phyloP scores from a whole-genome alignment of 2,329 filamentous ascomycete genomes.

The Stagonosporopsis cucurbitacearum region DNA sequence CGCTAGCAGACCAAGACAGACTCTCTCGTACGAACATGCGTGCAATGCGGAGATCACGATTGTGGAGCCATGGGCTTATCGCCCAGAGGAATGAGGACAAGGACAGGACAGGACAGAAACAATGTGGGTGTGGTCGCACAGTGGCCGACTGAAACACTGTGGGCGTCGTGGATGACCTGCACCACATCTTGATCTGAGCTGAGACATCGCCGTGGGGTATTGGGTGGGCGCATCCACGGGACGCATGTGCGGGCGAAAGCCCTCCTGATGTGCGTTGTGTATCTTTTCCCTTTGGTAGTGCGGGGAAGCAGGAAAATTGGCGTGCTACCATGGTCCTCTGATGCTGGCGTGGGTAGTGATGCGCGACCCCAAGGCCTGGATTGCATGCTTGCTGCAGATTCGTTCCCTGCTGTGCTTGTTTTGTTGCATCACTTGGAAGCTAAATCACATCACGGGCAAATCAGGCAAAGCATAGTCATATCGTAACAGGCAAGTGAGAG shows the following conservation, averaged over 20 bases:
- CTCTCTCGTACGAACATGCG: slow-evolving; percentile 3
- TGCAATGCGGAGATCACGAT: slow-evolving; percentile 21
- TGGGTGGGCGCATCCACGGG: slow-evolving; percentile 20
- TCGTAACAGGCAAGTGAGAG: slow-evolving; percentile 39
- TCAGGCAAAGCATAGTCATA: slow-evolving; percentile 30
- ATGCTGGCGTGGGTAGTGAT: background rate
- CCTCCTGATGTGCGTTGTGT: slow-evolving; percentile 19
- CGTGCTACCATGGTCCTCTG: slow-evolving; percentile 4
- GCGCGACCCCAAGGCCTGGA: slow-evolving; percentile 23
- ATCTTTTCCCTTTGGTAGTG: slow-evolving; percentile 22
- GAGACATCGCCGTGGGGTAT: slow-evolving; percentile 24
- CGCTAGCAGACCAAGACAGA: slow-evolving; percentile 14
- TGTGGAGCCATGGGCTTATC: slow-evolving; percentile 28
- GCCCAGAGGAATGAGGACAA: slow-evolving; percentile 21
- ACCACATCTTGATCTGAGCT: slow-evolving; percentile 16
- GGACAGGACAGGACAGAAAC: slow-evolving; percentile 21
- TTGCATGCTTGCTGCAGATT: slow-evolving; percentile 19
- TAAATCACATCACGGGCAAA: slow-evolving; percentile 43
- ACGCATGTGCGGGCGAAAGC: slow-evolving; percentile 21
- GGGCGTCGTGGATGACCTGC: slow-evolving; percentile 17
- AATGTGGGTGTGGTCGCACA: slow-evolving; percentile 22
- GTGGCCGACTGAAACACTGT: slow-evolving; percentile 16
- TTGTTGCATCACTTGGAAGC: slow-evolving; percentile 39
- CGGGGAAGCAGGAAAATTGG: slow-evolving; percentile 21
- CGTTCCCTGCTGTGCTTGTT: slow-evolving; percentile 26